These are phyloP conservation scores for Pleurozium schreberi DNA, from an alignment of 225 moss, liverwort and hornwort species.

Conservation along the genomic window DNA sequence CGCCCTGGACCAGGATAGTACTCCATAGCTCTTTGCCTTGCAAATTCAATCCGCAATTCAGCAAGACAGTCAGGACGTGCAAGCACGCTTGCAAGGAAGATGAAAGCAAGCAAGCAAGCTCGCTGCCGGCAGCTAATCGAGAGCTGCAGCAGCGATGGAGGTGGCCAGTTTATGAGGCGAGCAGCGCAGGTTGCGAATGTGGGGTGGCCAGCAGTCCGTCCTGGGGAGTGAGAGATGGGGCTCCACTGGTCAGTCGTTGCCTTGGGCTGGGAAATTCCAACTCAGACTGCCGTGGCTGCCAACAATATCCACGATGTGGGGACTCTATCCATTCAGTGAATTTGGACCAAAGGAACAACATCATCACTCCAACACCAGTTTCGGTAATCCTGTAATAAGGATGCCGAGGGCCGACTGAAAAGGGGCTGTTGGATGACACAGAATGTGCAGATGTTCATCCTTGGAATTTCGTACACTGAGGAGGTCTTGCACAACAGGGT, in stretches of 20 bases:
- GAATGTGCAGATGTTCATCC: not conserved
- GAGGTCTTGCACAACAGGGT: not conserved
- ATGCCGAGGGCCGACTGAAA: fast-evolving
- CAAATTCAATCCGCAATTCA: not conserved
- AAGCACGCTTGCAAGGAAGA: too few species aligned
- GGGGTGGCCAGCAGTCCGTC: conserved; percentile 5
- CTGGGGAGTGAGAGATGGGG: not conserved
- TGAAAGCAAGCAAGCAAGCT: not conserved
- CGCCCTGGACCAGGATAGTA: conserved; percentile 74
- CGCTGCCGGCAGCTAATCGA: not conserved
- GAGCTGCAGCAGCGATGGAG: not conserved
- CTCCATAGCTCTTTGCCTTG: conserved; percentile 26
- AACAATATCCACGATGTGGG: not conserved
- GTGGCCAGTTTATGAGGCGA: not conserved
- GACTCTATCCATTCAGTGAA: not conserved
- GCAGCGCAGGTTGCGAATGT: conserved; percentile 1
- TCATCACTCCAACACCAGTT: not conserved
- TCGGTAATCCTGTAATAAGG: not conserved
- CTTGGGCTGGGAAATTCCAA: not conserved
- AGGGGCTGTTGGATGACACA: not conserved
- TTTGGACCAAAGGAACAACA: not conserved
- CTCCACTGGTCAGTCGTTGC: not conserved
- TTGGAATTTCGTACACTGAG: too few species aligned
- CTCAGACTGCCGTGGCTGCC: not conserved
- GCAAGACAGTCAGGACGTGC: not conserved